A percentile compares a stretch with the other conserved stretches of the same genome.
Evolutionary conservation across 805 yeast genomes (phyloP).

Genomic region (Spathaspora sp.): DNA sequence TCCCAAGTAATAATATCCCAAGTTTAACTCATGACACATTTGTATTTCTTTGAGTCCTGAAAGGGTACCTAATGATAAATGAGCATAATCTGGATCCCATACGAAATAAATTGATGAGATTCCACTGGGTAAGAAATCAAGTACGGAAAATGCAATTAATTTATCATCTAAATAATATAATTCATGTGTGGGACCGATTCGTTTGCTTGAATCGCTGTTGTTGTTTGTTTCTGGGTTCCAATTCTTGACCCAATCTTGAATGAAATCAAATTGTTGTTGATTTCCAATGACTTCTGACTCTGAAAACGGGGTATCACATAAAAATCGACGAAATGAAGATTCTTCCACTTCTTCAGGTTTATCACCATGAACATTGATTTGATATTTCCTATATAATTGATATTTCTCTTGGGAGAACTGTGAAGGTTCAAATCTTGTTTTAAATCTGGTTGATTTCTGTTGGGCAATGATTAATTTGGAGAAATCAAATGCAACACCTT

Average conservation of each 20-base stretch:
- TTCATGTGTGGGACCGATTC: slow-evolving; percentile 72
- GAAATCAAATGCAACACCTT: slow-evolving; percentile 14
- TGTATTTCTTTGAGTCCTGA: slow-evolving; percentile 71
- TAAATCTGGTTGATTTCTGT: slow-evolving; percentile 27
- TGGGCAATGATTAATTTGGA: slow-evolving; percentile 39
- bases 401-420: slow-evolving; percentile 55
- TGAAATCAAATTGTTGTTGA: slow-evolving; percentile 31
- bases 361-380: slow-evolving; percentile 67
- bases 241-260: slow-evolving; percentile 39
- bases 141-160: slow-evolving; percentile 70
- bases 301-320: slow-evolving; percentile 66
- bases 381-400: slow-evolving; percentile 63
- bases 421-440: slow-evolving; percentile 52
- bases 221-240: slow-evolving; percentile 9
- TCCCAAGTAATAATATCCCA: slow-evolving; percentile 71
- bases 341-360: slow-evolving; percentile 40
- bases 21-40: slow-evolving; percentile 42
- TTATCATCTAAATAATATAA: slow-evolving; percentile 63
- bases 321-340: slow-evolving; percentile 55
- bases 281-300: slow-evolving; percentile 20
- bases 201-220: not conserved
- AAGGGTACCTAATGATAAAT: slow-evolving; percentile 70
- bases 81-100: slow-evolving; percentile 78
- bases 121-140: slow-evolving; percentile 73
- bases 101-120: slow-evolving; percentile 83